Base-by-base conservation (phyloP, 306 rosid species). In the Chamaecrista fasciculata region DNA sequence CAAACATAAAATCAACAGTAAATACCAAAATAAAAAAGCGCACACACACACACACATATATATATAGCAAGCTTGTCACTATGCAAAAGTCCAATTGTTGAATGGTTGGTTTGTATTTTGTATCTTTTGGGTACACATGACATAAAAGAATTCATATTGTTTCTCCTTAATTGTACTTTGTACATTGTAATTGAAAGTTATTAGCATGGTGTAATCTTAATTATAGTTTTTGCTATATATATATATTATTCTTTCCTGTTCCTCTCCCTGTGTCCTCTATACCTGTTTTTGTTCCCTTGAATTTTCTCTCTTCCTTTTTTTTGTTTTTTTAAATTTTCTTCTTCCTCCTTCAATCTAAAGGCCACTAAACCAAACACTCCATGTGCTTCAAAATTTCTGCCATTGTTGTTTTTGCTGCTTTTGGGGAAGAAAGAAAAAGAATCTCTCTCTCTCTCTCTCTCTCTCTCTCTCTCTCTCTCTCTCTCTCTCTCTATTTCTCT, bases 281-380 rank as follows among this genome's bases (percentile, higher is more conserved):
- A 14, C 56, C 57, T 47, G 12, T 15, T 7, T 57, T 49, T 48
- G 18, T 44, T 62, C 25, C 16, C 6, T 33, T 47, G 40, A 26
- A 57, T 69, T 78, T 46, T 37, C 0, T 20, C 15, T 60, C 67
- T 53, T 47, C 42, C 62, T n/a, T n/a, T n/a, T 15, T 7, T 57
- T 49, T 48, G 18, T 44, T 62, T 20, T 14, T 4, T 33, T 47
- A 40, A 26, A 57, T 69, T 78, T 46, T 37, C 0, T 20, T 60
- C 67, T 53, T 47, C 42, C 62, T n/a, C n/a, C n/a, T n/a, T n/a
- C n/a, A n/a, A n/a, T n/a, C n/a, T 63, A 25, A 80, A 80, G 71
- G 74, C 66, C 71, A 60, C 84, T 84, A 87, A 82, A 77, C 84
- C 85, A 87, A 82, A 77, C 97, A 85, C 58, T 85, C 77, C 96